phyloP scores from a whole-genome alignment of 2,329 filamentous ascomycete species.

The Achaetomium macrosporum region DNA sequence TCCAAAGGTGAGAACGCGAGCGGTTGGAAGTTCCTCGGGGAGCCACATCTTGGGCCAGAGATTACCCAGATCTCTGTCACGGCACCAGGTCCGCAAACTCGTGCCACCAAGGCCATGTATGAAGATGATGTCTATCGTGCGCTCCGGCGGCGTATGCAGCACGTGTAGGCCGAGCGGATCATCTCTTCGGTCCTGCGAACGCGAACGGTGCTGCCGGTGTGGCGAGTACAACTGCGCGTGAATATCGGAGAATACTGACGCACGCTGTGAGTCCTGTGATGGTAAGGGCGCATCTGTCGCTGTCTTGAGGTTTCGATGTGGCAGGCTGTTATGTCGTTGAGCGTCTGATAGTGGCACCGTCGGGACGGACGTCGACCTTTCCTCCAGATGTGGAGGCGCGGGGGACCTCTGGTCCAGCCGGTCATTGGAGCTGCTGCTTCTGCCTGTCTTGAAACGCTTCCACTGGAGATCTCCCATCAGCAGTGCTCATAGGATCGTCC shows the following conservation, averaged over 20 bases:
- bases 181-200: conserved; percentile 1
- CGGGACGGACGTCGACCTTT: not conserved
- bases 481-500: no score
- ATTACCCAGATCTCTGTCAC: conserved; percentile 24
- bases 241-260: not conserved
- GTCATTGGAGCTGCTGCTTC: not conserved
- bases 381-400: not conserved
- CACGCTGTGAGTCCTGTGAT: no score
- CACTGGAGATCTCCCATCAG: not conserved
- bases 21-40: conserved; percentile 23
- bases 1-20: conserved; percentile 25
- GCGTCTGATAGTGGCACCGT: not conserved
- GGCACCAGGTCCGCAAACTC: conserved; percentile 37
- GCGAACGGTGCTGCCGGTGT: not conserved
- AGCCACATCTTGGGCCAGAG: conserved; percentile 38
- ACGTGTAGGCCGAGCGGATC: conserved; percentile 25
- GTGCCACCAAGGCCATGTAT: conserved; percentile 37
- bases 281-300: not conserved
- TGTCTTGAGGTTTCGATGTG: not conserved
- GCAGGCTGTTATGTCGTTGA: not conserved
- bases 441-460: not conserved
- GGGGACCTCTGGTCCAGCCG: not conserved
- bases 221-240: not conserved
- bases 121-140: conserved; percentile 34
- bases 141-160: conserved; percentile 24